phyloP scores from a whole-genome alignment of 345 rosid genomes.

The Acer saccharum region DNA sequence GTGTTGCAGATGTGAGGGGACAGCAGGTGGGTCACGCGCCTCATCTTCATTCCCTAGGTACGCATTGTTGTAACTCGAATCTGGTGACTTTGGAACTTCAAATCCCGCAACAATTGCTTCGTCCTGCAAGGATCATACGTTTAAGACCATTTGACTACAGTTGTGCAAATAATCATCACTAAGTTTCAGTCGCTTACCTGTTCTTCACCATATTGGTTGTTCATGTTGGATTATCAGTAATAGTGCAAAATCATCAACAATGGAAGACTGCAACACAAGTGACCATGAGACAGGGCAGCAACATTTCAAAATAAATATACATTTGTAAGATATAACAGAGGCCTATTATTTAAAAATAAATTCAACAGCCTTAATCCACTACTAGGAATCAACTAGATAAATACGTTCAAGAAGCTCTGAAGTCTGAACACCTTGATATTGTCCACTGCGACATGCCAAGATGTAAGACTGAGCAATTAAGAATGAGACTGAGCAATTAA shows the following conservation, averaged over 20 bases:
- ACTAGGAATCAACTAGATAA: neutral
- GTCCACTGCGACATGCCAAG: no score
- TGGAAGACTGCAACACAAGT: conserved; percentile 18
- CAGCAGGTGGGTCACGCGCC: conserved; percentile 82
- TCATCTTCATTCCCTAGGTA: conserved; percentile 73
- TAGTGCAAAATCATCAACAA: conserved; percentile 29
- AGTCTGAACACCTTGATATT: no score
- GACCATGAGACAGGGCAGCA: conserved; percentile 22
- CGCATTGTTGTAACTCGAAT: conserved; percentile 80
- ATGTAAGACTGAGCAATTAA: no score
- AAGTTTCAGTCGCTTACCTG: conserved; percentile 51
- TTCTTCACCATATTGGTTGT: conserved; percentile 44
- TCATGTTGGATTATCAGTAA: conserved; percentile 52
- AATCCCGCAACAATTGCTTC: conserved; percentile 80
- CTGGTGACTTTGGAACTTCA: conserved; percentile 88
- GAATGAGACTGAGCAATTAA: no score
- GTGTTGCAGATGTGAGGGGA: conserved; percentile 77
- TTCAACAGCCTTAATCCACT: neutral
- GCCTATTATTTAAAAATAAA: neutral
- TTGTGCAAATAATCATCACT: conserved; percentile 7
- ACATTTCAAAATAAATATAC: conserved; percentile 10
- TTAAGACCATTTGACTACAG: conserved; percentile 11
- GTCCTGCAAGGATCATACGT: conserved; percentile 50
- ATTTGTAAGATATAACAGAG: neutral
- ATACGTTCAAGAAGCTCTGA: neutral